Evolutionary conservation across 2,329 filamentous ascomycete species (phyloP).

Genomic region (Furcasterigmium furcatum): DNA sequence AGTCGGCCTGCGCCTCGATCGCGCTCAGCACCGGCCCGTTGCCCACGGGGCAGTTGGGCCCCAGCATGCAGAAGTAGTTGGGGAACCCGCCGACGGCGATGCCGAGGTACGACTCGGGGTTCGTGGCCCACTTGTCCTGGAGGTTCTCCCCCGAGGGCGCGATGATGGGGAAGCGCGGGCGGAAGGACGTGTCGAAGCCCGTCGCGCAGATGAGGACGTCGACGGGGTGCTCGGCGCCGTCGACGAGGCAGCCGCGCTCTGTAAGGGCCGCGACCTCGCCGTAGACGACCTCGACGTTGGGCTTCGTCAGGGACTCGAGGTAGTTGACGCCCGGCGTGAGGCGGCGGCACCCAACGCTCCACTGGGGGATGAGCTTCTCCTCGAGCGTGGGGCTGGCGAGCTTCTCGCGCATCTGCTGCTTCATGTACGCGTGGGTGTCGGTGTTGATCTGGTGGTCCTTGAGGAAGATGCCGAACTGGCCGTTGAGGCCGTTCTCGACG

Average conservation of each 20-base stretch:
- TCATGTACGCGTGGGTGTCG: constrained; percentile 35
- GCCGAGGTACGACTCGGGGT: constrained; percentile 25
- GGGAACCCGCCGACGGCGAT: constrained; percentile 20
- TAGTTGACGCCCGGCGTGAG: constrained; percentile 17
- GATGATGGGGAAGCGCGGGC: constrained; percentile 37
- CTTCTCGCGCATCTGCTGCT: constrained; percentile 32
- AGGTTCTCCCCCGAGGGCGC: constrained; percentile 31
- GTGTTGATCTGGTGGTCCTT: constrained; percentile 34
- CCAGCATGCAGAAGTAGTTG: constrained; percentile 29
- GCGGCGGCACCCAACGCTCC: constrained; percentile 17
- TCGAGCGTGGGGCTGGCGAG: constrained; percentile 22
- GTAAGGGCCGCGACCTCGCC: constrained; percentile 25
- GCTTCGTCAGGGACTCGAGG: constrained; percentile 17
- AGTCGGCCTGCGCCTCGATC: constrained; percentile 45
- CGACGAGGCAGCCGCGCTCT: constrained; percentile 19
- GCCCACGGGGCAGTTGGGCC: constrained; percentile 34
- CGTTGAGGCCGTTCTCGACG: constrained; percentile 41
- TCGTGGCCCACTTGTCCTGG: constrained; percentile 20
- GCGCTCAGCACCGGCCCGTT: constrained; percentile 35
- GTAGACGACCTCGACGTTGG: constrained; percentile 29
- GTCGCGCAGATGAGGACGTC: constrained; percentile 20
- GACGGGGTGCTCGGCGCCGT: constrained; percentile 20
- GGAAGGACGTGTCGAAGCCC: constrained; percentile 20
- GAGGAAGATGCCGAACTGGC: constrained; percentile 42
- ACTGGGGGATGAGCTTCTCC: constrained; percentile 14